These are phyloP conservation scores for Linum tenue DNA, from an alignment of 345 rosid species.

Conservation along the genomic window DNA sequence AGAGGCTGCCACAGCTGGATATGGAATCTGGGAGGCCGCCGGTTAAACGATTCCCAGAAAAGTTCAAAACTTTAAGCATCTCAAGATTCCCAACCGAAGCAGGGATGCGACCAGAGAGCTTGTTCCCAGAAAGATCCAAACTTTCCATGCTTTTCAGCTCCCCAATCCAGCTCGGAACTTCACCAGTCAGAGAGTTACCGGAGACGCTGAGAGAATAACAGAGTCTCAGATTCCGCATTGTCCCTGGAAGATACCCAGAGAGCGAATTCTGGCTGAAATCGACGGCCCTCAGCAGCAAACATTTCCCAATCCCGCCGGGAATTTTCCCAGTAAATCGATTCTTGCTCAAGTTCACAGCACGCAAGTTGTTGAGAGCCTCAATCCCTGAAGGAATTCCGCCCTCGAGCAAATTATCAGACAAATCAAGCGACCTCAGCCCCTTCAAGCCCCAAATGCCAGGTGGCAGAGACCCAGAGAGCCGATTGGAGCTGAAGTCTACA, in stretches of 20 bases:
- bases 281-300: slow-evolving; percentile 50
- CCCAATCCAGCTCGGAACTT: slow-evolving; percentile 51
- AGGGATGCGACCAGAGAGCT: slow-evolving; percentile 49
- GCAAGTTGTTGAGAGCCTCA: slow-evolving; percentile 51
- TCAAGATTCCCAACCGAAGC: slow-evolving; percentile 54
- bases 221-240: slow-evolving; percentile 64
- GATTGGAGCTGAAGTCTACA: slow-evolving; percentile 57
- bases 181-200: slow-evolving; percentile 48
- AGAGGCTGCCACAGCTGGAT: slow-evolving; percentile 43
- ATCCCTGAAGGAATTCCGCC: slow-evolving; percentile 56
- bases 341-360: slow-evolving; percentile 47
- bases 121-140: slow-evolving; percentile 74
- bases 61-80: slow-evolving; percentile 49
- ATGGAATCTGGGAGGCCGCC: slow-evolving; percentile 61
- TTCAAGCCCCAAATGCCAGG: slow-evolving; percentile 61
- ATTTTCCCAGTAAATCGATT: slow-evolving; percentile 48
- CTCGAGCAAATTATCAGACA: slow-evolving; percentile 61
- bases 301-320: slow-evolving; percentile 69
- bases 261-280: slow-evolving; percentile 67
- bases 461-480: slow-evolving; percentile 62
- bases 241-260: slow-evolving; percentile 53
- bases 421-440: slow-evolving; percentile 63
- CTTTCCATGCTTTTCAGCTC: slow-evolving; percentile 45
- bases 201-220: slow-evolving; percentile 51
- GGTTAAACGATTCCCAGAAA: slow-evolving; percentile 48